Evolutionary conservation across 2,329 filamentous ascomycete species (phyloP).

Genomic region (Microdochium trichocladiopsis): DNA sequence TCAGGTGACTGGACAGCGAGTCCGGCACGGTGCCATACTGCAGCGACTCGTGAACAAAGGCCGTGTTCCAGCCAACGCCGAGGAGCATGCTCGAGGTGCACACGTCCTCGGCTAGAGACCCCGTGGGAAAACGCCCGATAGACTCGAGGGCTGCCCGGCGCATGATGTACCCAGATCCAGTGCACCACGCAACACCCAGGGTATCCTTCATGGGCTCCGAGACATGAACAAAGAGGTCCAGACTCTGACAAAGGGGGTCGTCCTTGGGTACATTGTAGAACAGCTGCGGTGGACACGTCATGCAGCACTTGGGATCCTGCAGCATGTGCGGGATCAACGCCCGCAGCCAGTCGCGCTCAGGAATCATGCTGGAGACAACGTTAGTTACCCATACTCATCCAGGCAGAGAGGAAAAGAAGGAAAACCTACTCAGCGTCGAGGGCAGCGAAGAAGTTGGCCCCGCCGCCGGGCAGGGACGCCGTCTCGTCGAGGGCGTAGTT

Average conservation of each 20-base stretch:
- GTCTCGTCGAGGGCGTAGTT: conserved; percentile 50
- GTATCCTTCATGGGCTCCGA: background rate
- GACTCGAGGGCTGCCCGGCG: conserved; percentile 50
- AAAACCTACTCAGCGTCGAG: conserved; percentile 62
- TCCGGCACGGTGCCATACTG: conserved; percentile 55
- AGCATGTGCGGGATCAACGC: conserved; percentile 52
- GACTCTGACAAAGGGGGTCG: conserved; percentile 50
- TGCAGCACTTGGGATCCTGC: conserved; percentile 45
- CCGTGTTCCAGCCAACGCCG: conserved; percentile 54
- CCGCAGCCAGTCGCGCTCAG: conserved; percentile 53
- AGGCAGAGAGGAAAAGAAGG: too few relatives aligned
- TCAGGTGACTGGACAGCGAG: conserved; percentile 45
- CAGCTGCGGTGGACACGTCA: conserved; percentile 54
- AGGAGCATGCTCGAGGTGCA: conserved; percentile 52
- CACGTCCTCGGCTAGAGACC: conserved; percentile 54
- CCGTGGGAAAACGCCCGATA: conserved; percentile 55
- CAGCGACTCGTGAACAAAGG: conserved; percentile 50
- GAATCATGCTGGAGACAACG: too few relatives aligned
- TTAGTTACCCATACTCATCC: too few relatives aligned
- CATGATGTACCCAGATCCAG: conserved; percentile 54
- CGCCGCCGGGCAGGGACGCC: conserved; percentile 45
- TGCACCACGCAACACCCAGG: conserved; percentile 46
- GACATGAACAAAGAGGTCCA: conserved; percentile 49
- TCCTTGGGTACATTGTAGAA: conserved; percentile 56
- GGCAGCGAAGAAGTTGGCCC: conserved; percentile 50